Evolutionary conservation across 805 yeast species (phyloP).

Genomic region (Wickerhamiella shivajii): DNA sequence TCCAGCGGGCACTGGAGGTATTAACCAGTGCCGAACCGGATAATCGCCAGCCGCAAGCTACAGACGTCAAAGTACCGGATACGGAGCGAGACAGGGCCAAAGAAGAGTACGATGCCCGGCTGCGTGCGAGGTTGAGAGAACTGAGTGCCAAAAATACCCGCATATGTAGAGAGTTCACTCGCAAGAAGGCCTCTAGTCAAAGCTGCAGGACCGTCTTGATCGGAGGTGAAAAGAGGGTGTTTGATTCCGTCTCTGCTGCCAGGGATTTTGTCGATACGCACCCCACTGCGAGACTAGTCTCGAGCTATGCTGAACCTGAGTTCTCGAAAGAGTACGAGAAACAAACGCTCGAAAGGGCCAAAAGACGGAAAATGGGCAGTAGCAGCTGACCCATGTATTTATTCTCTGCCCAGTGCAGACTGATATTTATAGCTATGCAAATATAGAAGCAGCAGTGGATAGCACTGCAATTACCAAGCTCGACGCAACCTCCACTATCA

Average conservation of each 20-base stretch:
- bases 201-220: not conserved
- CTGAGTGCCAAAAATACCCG: too few species aligned
- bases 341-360: not conserved
- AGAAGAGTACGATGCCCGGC: slow-evolving; percentile 3
- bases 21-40: slow-evolving; percentile 17
- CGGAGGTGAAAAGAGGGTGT: slow-evolving; percentile 2
- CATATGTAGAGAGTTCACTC: too few species aligned
- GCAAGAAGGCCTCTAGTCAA: slow-evolving; percentile 4
- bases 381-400: too few species aligned
- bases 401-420: too few species aligned
- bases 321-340: slow-evolving; percentile 2
- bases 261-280: slow-evolving; percentile 10
- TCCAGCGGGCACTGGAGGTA: slow-evolving; percentile 21
- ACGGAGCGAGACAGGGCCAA: slow-evolving; percentile 7
- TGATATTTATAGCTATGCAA: too few species aligned
- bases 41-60: not conserved
- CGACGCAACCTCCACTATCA: not conserved
- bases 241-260: slow-evolving; percentile 10
- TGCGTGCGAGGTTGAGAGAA: too few species aligned
- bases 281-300: slow-evolving; percentile 5
- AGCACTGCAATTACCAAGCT: too few species aligned
- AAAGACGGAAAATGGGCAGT: too few species aligned
- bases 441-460: not conserved
- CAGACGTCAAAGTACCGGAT: slow-evolving; percentile 1
- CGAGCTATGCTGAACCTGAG: not conserved